A percentile compares a stretch with the other conserved stretches of the same genome.
Evolutionary conservation across 2,329 filamentous ascomycete genomes (phyloP).

Genomic region (Xylariales sp.): DNA sequence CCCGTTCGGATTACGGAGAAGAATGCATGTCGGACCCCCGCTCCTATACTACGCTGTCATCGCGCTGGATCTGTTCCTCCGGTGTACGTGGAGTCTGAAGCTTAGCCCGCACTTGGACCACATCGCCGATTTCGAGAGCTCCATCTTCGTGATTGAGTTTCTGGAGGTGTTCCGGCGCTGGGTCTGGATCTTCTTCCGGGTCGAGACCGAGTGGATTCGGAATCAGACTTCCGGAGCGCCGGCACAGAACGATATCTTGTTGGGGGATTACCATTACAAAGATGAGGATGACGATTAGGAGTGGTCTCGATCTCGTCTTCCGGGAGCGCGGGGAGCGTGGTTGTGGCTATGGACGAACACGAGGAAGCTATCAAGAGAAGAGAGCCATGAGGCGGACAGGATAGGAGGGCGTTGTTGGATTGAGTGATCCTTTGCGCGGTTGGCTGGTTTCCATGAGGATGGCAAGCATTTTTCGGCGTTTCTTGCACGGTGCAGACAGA

Average conservation of each 20-base stretch:
- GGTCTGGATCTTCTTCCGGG: conserved; percentile 95
- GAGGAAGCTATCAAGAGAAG: too few species aligned
- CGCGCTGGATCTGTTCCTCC: conserved; percentile 69
- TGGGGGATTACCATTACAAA: conserved; percentile 64
- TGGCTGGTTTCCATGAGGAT: too few species aligned
- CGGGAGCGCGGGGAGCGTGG: neutral
- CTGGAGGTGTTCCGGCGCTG: conserved; percentile 84
- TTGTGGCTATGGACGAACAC: neutral
- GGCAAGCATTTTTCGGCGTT: too few species aligned
- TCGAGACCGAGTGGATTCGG: conserved; percentile 88
- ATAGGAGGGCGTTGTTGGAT: too few species aligned
- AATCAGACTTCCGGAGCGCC: conserved; percentile 27
- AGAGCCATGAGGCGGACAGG: too few species aligned
- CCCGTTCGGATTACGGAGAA: conserved; percentile 71
- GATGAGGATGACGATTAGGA: conserved; percentile 52
- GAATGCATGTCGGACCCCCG: conserved; percentile 67
- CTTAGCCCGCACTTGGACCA: conserved; percentile 77
- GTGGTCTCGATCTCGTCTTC: too few species aligned
- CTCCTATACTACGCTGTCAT: conserved; percentile 81
- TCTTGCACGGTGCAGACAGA: too few species aligned
- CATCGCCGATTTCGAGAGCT: conserved; percentile 80
- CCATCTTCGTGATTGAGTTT: conserved; percentile 82
- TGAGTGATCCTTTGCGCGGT: too few species aligned
- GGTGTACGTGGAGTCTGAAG: conserved; percentile 90
- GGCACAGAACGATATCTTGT: conserved; percentile 45